Evolutionary conservation across 352 stramenopile genomes (phyloP).

Genomic region (Nothophytophthora sp.): DNA sequence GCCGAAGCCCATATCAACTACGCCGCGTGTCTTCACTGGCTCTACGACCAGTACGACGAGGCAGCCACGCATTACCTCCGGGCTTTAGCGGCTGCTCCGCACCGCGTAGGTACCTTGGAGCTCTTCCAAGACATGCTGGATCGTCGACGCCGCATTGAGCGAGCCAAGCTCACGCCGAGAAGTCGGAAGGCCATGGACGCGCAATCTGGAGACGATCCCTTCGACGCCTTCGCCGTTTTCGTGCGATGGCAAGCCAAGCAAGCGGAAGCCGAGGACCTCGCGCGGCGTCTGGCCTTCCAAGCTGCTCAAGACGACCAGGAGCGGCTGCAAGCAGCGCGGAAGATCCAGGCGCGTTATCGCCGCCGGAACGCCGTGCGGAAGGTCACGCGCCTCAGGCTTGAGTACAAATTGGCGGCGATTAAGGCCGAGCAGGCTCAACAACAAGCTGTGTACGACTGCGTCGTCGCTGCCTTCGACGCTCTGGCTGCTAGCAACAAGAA

Average conservation of each 20-base stretch:
- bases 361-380: constrained; percentile 53
- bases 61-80: constrained; percentile 66
- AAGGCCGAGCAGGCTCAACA: constrained; percentile 51
- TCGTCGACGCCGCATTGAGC: constrained; percentile 40
- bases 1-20: constrained; percentile 81
- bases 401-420: constrained; percentile 45
- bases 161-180: constrained; percentile 24
- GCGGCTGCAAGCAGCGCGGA: constrained; percentile 36
- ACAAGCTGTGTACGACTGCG: constrained; percentile 48
- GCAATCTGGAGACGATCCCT: constrained; percentile 37
- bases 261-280: constrained; percentile 51
- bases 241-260: constrained; percentile 66
- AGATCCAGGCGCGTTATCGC: constrained; percentile 71
- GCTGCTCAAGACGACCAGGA: constrained; percentile 18
- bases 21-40: constrained; percentile 69
- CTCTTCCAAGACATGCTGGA: constrained; percentile 83
- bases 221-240: constrained; percentile 68
- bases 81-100: constrained; percentile 61
- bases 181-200: constrained; percentile 11
- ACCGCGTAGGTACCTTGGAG: constrained; percentile 61
- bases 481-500: constrained; percentile 17
- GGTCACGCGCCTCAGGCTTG: constrained; percentile 43
- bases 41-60: constrained; percentile 66
- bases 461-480: constrained; percentile 45
- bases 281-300: constrained; percentile 29